Conservation (phyloP, 2,329 filamentous ascomycete genomes). For the Fusarium marasasianum region DNA sequence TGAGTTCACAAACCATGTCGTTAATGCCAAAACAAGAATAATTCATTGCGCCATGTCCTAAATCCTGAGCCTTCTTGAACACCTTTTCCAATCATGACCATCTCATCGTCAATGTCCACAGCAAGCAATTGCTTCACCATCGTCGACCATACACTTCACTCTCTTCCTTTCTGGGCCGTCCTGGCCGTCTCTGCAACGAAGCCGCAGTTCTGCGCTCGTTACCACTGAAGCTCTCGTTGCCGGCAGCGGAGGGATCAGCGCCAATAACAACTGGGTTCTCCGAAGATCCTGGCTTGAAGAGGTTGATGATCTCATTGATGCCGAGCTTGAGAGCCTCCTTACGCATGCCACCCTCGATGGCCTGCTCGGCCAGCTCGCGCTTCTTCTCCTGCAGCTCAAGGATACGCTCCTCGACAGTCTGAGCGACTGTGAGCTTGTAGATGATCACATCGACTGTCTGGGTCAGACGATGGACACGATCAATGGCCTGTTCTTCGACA, state of each 20-base stretch:
- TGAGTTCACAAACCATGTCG: not conserved
- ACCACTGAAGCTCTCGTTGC: constrained; percentile 20
- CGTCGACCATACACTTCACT: constrained; percentile 31
- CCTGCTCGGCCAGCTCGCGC: constrained; percentile 86
- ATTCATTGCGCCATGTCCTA: constrained; percentile 9
- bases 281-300: constrained; percentile 76
- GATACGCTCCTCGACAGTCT: constrained; percentile 93
- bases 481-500: constrained; percentile 98
- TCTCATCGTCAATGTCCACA: not conserved
- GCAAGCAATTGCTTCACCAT: constrained; percentile 17
- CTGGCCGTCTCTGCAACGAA: constrained; percentile 41
- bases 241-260: constrained; percentile 24
- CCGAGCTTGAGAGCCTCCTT: constrained; percentile 82
- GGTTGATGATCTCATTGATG: constrained; percentile 90
- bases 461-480: constrained; percentile 97
- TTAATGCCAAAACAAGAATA: not conserved
- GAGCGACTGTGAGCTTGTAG: constrained; percentile 89
- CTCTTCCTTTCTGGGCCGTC: constrained; percentile 33
- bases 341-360: constrained; percentile 83
- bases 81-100: not conserved
- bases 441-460: constrained; percentile 95
- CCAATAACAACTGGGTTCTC: constrained; percentile 31
- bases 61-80: constrained; percentile 2
- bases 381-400: constrained; percentile 95
- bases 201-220: constrained; percentile 37